Evolutionary conservation across 441 rosid genomes (phyloP), one percentile per base, ranked within the genome.

Genomic region (Populus hybrid): DNA sequence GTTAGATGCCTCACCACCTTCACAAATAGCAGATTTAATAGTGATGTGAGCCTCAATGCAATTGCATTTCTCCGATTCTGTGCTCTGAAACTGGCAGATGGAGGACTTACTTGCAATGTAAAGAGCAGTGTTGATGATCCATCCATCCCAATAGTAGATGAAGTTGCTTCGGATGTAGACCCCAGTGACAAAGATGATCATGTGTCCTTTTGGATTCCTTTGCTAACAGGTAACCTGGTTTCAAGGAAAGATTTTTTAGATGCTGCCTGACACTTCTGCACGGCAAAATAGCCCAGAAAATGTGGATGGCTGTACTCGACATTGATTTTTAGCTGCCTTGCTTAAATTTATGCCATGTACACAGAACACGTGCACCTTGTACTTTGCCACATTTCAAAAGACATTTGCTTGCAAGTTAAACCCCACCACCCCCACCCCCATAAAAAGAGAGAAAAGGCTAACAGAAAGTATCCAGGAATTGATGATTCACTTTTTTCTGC

Each of bases 21-120:
- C 91, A 97, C 98, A 14, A 97, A 89, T 68, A 94, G 98, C 87
- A 87, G 90, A 82, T 97, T 97, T 85, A 91, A 93, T 85, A 90
- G 90, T 79, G 98, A 97, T 86, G 97, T 97, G 75, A 91, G 32
- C 32, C 32, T 30, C 32, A 30, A 30, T 30, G 32, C 32, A 30
- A 30, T 30, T 30, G 32, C 32, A 68, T 94, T 97, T 90, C 95
- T 97, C 70, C 97, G 98, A 65, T 94, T 92, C 85, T 97, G 98
- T 86, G 99, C 98, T 69, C 87, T 93, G 75, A 97, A 94, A 84
- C 97, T 97, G 81, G 98, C 98, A 67, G 98, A 94, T 16, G 99
- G 93, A 73, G 98, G 98, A 67, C 93, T 94, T 84, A 89, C 88
- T 67, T 87, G 94, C 85, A 86, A 85, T 72, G 91, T 87, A 78